phyloP scores from a whole-genome alignment of 1,139 yeast species.

The Blastobotrys arbuscula region DNA sequence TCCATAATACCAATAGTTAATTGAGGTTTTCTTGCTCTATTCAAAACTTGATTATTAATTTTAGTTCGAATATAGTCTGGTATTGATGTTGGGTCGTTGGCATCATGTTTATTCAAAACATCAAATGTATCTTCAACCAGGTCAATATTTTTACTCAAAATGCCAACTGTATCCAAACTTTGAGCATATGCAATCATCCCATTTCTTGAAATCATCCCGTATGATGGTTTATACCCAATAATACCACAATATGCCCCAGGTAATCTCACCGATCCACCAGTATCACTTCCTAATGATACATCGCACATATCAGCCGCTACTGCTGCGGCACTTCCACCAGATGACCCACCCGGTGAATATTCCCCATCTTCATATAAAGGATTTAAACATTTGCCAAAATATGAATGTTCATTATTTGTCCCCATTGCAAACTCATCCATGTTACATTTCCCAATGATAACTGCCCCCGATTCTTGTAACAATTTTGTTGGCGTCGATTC shows the following conservation, averaged over 20 bases:
- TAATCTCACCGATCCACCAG: constrained; percentile 91
- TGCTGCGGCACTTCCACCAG: constrained; percentile 95
- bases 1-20: constrained; percentile 63
- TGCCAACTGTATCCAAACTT: constrained; percentile 90
- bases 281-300: constrained; percentile 81
- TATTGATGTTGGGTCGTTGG: constrained; percentile 76
- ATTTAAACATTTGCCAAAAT: constrained; percentile 54
- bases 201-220: constrained; percentile 86
- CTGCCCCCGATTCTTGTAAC: constrained; percentile 48
- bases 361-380: constrained; percentile 43
- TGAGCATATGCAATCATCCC: constrained; percentile 94
- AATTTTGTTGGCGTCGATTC: constrained; percentile 67
- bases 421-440: constrained; percentile 99
- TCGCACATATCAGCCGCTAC: constrained; percentile 68
- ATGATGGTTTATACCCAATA: constrained; percentile 85
- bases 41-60: constrained; percentile 15
- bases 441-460: constrained; percentile 77
- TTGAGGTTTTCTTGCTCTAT: constrained; percentile 10
- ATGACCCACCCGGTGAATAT: constrained; percentile 77
- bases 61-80: constrained; percentile 29
- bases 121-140: constrained; percentile 46
- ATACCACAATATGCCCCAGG: constrained; percentile 88
- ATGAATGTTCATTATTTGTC: constrained; percentile 44
- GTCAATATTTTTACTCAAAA: constrained; percentile 49
- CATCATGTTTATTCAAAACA: constrained; percentile 56